Conservation (phyloP, 768 basidiomycete species). For the Cystofilobasidium macerans region DNA sequence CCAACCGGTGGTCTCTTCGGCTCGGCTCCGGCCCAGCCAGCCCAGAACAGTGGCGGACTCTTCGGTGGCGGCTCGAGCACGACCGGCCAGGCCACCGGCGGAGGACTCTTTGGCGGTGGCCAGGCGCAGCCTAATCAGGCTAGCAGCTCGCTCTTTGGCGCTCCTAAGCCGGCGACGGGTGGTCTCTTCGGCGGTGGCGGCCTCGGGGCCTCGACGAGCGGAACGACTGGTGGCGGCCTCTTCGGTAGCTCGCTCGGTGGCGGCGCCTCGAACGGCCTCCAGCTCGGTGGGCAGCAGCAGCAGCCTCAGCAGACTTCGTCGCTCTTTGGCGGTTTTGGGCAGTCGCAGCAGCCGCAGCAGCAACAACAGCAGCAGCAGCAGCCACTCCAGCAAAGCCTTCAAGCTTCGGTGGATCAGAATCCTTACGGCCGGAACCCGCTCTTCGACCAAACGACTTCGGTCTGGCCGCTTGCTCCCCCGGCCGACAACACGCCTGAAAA, state of each 20-base stretch:
- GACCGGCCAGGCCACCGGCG: slow-evolving; percentile 15
- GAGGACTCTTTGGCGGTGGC: slow-evolving; percentile 20
- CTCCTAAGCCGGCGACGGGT: too few species aligned
- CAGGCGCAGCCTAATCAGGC: not conserved
- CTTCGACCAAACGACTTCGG: slow-evolving; percentile 37
- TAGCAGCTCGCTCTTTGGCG: slow-evolving; percentile 6
- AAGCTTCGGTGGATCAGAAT: slow-evolving; percentile 70
- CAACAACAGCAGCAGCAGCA: slow-evolving; percentile 30
- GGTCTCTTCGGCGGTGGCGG: too few species aligned
- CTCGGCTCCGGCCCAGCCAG: slow-evolving; percentile 13
- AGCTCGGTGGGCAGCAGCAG: slow-evolving; percentile 27
- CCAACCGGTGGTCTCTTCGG: slow-evolving; percentile 29
- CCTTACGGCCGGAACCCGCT: slow-evolving; percentile 42
- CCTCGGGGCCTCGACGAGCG: slow-evolving; percentile 2
- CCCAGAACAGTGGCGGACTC: slow-evolving; percentile 16
- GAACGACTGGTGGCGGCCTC: slow-evolving; percentile 18
- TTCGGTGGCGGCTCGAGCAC: slow-evolving; percentile 4
- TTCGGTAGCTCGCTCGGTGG: slow-evolving; percentile 6
- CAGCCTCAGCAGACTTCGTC: slow-evolving; percentile 26
- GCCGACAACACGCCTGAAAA: slow-evolving; percentile 28
- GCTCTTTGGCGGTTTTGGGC: not conserved
- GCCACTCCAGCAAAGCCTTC: slow-evolving; percentile 25
- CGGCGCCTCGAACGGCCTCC: not conserved
- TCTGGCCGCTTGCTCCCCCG: slow-evolving; percentile 24
- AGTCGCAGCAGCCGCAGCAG: slow-evolving; percentile 17